phyloP scores from a whole-genome alignment of 2,329 filamentous ascomycete species.

The Ilyonectria robusta region DNA sequence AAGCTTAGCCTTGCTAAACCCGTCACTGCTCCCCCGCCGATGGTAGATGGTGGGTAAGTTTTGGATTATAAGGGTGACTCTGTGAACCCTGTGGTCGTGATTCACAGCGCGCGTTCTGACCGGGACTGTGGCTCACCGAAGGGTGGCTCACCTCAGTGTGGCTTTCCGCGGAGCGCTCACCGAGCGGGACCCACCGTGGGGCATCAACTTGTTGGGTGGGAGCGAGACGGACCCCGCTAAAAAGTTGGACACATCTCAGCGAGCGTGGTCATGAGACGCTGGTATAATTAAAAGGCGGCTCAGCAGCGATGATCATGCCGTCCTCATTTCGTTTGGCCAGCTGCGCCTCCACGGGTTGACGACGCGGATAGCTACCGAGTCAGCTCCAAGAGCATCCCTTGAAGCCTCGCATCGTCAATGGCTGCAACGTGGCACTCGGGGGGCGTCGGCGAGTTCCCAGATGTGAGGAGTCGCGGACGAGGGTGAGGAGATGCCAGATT shows the following conservation, averaged over 20 bases:
- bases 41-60: not conserved
- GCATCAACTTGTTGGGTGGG: not conserved
- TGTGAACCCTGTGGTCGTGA: not conserved
- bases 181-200: not conserved
- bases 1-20: not conserved
- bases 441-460: not conserved
- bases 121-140: not conserved
- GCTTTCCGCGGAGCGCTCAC: not conserved
- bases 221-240: not conserved
- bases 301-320: not conserved
- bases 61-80: constrained; percentile 3
- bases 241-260: constrained; percentile 9
- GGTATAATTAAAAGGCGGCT: not conserved
- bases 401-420: not conserved
- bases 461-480: not conserved
- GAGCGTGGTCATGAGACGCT: not conserved
- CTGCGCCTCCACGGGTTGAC: constrained; percentile 14
- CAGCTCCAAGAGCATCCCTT: not conserved
- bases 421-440: constrained; percentile 3
- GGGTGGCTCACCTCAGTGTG: not conserved
- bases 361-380: not conserved
- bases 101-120: not conserved
- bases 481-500: not conserved
- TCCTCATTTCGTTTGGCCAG: constrained; percentile 18
- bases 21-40: constrained; percentile 1